These are phyloP conservation scores for Achaetomium macrosporum DNA, from an alignment of 2,329 filamentous ascomycete genomes.

Conservation along the genomic window DNA sequence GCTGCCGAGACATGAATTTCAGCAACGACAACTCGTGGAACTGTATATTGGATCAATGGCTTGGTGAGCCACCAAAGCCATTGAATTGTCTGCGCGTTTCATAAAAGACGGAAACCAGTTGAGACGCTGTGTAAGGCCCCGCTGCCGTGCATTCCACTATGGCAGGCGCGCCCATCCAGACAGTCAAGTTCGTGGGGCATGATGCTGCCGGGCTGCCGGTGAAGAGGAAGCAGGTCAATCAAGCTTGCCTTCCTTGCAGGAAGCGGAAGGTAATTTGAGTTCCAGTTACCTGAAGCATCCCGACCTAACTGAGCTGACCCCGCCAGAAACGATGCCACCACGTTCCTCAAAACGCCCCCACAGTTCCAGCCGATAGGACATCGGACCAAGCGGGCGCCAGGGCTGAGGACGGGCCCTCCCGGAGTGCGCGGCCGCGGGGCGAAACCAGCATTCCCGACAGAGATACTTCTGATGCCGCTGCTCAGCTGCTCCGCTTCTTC, in stretches of 20 bases:
- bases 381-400: too few species aligned
- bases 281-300: background rate
- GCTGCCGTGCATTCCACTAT: background rate
- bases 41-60: too few species aligned
- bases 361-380: background rate
- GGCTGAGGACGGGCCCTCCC: background rate
- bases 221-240: slow-evolving; percentile 55
- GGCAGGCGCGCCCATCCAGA: slow-evolving; percentile 3
- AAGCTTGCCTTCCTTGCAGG: slow-evolving; percentile 51
- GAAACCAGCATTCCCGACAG: slow-evolving; percentile 2
- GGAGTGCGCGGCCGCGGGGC: background rate
- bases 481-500: slow-evolving; percentile 22
- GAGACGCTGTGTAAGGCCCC: too few species aligned
- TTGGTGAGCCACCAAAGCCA: too few species aligned
- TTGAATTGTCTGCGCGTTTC: too few species aligned
- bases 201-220: slow-evolving; percentile 49
- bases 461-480: slow-evolving; percentile 19
- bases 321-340: slow-evolving; percentile 12
- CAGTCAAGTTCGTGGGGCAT: slow-evolving; percentile 52
- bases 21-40: too few species aligned
- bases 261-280: slow-evolving; percentile 43
- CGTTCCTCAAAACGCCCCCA: background rate
- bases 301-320: background rate
- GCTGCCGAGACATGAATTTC: too few species aligned
- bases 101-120: too few species aligned